Evolutionary conservation across 2,329 filamentous ascomycete genomes (phyloP), one percentile per base, ranked within the genome.

Genomic region (Trichothecium sympodiale): DNA sequence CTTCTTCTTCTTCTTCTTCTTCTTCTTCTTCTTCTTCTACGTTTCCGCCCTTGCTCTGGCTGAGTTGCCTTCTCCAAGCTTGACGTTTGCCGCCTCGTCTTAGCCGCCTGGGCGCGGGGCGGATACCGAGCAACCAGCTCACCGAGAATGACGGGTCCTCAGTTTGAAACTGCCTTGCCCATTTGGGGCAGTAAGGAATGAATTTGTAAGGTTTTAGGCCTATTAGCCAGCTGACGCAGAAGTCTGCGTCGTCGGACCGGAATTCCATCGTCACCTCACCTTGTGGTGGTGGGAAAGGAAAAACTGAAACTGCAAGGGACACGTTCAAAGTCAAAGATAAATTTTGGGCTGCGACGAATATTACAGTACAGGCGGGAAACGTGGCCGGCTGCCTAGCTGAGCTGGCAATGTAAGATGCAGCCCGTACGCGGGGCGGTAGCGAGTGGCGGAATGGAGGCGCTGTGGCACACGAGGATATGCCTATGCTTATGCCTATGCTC

Each of bases 161-260:
- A 9, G 34, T 37, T 14, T 37, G 20, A 16, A 26, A 34, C 23
- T 32, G 18, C 16, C 20, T 15, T 16, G 37, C 37, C 37, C 37
- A 39, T 9, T 6, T n/a, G 3, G 31, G 32, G 16, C 31, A 33
- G 5, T 26, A 9, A 18, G 16, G 13, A 14, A 30, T 29, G 29
- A 17, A 15, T 14, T 25, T 25, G 10, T 25, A 25, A 25, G 35
- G 48, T 34, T 47, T 33, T 17, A 53, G 39, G 23, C 51, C 51
- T 25, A 53, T 44, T 33, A 53, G 36, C 36, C 44, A 46, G 42
- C 51, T 52, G 39, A 53, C 50, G 31, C 43, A 48, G 35, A 53
- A 53, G 38, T 45, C 39, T 15, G 46, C 46, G 38, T 53, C 50
- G 31, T 48, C 39, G 29, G 17, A 34, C 31, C 14, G 10, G 16